Conservation (phyloP, 2,329 filamentous ascomycete genomes). For the Cadophora sp. region DNA sequence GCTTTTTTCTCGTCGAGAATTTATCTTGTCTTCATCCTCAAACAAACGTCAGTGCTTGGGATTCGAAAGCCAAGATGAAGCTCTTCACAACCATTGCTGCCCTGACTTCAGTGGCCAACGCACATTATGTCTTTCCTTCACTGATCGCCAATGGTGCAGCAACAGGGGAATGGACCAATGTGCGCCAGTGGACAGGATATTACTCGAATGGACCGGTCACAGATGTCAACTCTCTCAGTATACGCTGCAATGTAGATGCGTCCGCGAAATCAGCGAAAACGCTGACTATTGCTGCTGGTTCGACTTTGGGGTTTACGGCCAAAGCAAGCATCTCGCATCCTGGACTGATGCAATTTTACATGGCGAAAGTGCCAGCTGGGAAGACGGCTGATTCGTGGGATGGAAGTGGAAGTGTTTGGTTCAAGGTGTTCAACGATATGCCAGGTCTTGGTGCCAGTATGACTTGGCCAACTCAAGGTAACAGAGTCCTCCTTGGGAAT, state of each 20-base stretch:
- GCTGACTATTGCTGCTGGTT: slow-evolving; percentile 35
- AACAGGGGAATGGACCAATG: slow-evolving; percentile 34
- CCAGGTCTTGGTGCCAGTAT: neutral
- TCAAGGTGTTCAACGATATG: slow-evolving; percentile 32
- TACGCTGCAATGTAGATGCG: slow-evolving; percentile 48
- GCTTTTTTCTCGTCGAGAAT: neutral
- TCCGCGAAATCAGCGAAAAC: slow-evolving; percentile 35
- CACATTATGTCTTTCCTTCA: slow-evolving; percentile 37
- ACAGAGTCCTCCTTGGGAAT: neutral
- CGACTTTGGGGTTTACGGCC: slow-evolving; percentile 32
- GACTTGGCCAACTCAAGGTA: slow-evolving; percentile 18
- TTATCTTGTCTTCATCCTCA: too few species aligned
- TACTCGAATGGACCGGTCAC: slow-evolving; percentile 35
- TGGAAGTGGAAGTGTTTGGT: slow-evolving; percentile 38
- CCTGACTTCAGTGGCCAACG: slow-evolving; percentile 30
- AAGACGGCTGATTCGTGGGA: slow-evolving; percentile 35
- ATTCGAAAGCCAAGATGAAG: slow-evolving; percentile 23
- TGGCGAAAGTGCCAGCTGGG: slow-evolving; percentile 38
- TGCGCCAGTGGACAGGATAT: slow-evolving; percentile 38
- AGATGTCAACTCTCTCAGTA: slow-evolving; percentile 46
- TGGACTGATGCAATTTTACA: slow-evolving; percentile 35
- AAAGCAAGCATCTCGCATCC: slow-evolving; percentile 37
- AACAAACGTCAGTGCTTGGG: neutral
- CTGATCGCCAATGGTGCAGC: slow-evolving; percentile 27
- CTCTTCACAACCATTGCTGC: slow-evolving; percentile 22